Base-by-base conservation (phyloP, 1,284 basidiomycete species). In the Leccinum fallax region DNA sequence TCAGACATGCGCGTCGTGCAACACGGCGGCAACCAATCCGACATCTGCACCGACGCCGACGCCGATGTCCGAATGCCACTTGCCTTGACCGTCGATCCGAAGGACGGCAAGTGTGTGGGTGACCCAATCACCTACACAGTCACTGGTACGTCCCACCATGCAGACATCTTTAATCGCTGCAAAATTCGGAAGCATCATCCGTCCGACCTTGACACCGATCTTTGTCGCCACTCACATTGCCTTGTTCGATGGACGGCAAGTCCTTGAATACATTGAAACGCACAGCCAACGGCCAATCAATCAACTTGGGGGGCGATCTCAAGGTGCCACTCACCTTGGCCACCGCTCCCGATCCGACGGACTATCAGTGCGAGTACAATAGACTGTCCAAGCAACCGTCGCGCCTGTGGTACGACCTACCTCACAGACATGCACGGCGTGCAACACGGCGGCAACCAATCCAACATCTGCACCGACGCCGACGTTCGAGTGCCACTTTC, bases 61-160 rank as follows among this genome's bases (percentile, higher is more conserved):
- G 8, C 16, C n/a, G 21, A 7, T n/a, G n/a, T n/a, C n/a, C n/a
- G n/a, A n/a, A n/a, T n/a, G 52, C 53, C 52, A 66, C 59, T 26
- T 30, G 59, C 57, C 55, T 43, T 26, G 49, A 11, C 21, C 24
- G 5, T 10, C 11, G 8, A 40, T 43, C 16, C 1, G 4, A 28
- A 16, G 21, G 52, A 48, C 21, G 3, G 32, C 15, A 21, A 55
- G 48, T 28, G 28, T 28, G 28, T 28, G 7, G 7, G 28, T 28
- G 28, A 8, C 28, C 28, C 28, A 28, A 28, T 28, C 28, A 28
- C 28, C 28, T 28, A 28, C 28, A 28, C 2, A 28, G 28, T 28
- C 28, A 28, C 28, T 28, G 28, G 28, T 28, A 28, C 28, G 28
- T 28, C 28, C 24, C 24, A 26, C 28, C 28, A 28, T 28, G 28